These are phyloP conservation scores for Lasiodiplodia hormozganensis DNA, from an alignment of 2,329 filamentous ascomycete species.

Conservation along the genomic window DNA sequence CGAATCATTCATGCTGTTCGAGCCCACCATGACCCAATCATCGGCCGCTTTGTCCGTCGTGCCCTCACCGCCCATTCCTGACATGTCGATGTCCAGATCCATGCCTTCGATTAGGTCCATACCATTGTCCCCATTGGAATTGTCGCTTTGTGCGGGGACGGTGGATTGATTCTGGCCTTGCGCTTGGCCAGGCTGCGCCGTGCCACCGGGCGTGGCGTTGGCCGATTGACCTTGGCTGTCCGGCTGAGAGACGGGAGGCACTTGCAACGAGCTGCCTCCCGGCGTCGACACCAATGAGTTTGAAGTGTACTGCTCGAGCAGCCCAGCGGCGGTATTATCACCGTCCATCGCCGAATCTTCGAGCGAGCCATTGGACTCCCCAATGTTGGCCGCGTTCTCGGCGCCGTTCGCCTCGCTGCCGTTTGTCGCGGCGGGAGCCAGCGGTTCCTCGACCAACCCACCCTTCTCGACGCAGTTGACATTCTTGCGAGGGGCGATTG, in stretches of 20 bases:
- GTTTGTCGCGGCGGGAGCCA: constrained; percentile 38
- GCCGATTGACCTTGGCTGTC: constrained; percentile 54
- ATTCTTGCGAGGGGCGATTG: constrained; percentile 68
- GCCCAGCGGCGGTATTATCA: constrained; percentile 60
- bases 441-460: constrained; percentile 67
- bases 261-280: constrained; percentile 62
- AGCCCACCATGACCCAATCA: constrained; percentile 46
- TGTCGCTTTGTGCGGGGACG: constrained; percentile 36
- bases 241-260: constrained; percentile 60
- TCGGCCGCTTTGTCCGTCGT: constrained; percentile 34
- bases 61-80: constrained; percentile 56
- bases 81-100: constrained; percentile 62
- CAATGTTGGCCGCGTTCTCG: constrained; percentile 32
- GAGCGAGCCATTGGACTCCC: constrained; percentile 27
- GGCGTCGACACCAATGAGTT: constrained; percentile 68
- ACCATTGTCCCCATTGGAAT: constrained; percentile 39
- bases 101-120: constrained; percentile 37
- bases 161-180: not conserved
- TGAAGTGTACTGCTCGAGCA: constrained; percentile 73
- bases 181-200: constrained; percentile 1
- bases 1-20: constrained; percentile 1
- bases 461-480: constrained; percentile 79
- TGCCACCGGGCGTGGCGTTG: constrained; percentile 55
- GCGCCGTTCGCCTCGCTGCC: constrained; percentile 31
- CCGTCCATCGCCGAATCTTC: constrained; percentile 37